A percentile compares a stretch with the other conserved stretches of the same genome.
These are phyloP conservation scores for Metschnikowia chrysomelidarum DNA, from an alignment of 805 yeast species.

Conservation along the genomic window DNA sequence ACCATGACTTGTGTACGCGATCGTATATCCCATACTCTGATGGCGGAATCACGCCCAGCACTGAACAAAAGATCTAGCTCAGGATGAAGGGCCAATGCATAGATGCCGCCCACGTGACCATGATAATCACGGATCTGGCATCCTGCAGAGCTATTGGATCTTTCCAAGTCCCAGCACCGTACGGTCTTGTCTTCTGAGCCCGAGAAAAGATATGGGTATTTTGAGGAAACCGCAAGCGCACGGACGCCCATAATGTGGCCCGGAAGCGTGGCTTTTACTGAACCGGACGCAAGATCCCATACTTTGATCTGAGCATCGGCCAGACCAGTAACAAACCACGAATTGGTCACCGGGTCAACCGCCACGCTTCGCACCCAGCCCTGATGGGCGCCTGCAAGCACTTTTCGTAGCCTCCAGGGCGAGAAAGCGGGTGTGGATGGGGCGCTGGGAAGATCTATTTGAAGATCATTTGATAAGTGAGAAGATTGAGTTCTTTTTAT, in stretches of 20 bases:
- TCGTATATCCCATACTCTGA: slow-evolving; percentile 92
- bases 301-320: slow-evolving; percentile 84
- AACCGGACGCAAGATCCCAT: slow-evolving; percentile 82
- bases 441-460: too few relatives aligned
- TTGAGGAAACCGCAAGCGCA: slow-evolving; percentile 64
- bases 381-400: slow-evolving; percentile 77
- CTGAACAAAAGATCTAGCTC: slow-evolving; percentile 78
- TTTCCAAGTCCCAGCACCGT: slow-evolving; percentile 94
- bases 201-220: slow-evolving; percentile 85
- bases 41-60: slow-evolving; percentile 85
- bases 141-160: slow-evolving; percentile 56
- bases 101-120: slow-evolving; percentile 91
- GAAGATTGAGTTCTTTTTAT: too few relatives aligned
- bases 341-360: slow-evolving; percentile 76
- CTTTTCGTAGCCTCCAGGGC: slow-evolving; percentile 65
- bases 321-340: slow-evolving; percentile 91
- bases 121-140: slow-evolving; percentile 76
- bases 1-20: slow-evolving; percentile 72
- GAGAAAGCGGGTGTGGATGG: slow-evolving; percentile 4
- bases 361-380: slow-evolving; percentile 90
- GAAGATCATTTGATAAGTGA: too few relatives aligned
- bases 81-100: slow-evolving; percentile 82
- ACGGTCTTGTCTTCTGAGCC: slow-evolving; percentile 93
- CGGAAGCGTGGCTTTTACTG: slow-evolving; percentile 69
- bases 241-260: slow-evolving; percentile 93